Base-by-base conservation (phyloP, 2,329 filamentous ascomycete genomes). In the Fusarium pilosicola region DNA sequence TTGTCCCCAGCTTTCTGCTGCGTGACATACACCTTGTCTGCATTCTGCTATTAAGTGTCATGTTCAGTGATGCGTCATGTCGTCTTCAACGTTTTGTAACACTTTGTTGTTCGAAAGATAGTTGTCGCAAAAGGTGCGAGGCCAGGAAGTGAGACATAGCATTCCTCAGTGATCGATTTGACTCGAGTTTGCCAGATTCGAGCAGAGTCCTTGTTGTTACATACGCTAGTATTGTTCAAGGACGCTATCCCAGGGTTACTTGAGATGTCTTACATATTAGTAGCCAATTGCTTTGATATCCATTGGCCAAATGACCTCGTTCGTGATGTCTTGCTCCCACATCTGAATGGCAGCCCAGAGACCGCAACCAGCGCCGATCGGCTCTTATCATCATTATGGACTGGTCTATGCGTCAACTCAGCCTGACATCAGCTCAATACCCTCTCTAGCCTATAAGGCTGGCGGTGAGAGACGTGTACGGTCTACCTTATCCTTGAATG, bases 301-400 rank as follows among this genome's bases (percentile, higher is more conserved):
- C 46, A 49, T 36, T 45, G 22, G 12, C 51, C 34, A n/a, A 57
- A 63, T 60, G 70, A 59, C 65, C 57, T 48, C 55, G 46, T 66
- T 49, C 30, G 26, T 46, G 39, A 69, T 51, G 39, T n/a, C 20
- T 72, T 42, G 34, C 52, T 54, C 60, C 71, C 62, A 46, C 55
- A 42, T 46, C 48, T 45, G 32, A 55, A 39, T 30, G 44, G 34
- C 24, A 36, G 32, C 41, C 36, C 36, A 45, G 51, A 41, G 30
- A 28, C 66, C 48, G 38, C 56, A 67, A 42, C 51, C 54, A 71
- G 70, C 58, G 56, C 36, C 34, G 67, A 74, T 71, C 70, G 51
- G 44, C 67, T 39, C 28, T 57, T 46, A 49, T 68, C 52, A 51
- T 71, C 45, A 42, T 55, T 62, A 63, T 73, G 39, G 59, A 62